These are phyloP conservation scores for Globisporangium echinulatum DNA, from an alignment of 352 stramenopile species.

Conservation along the genomic window DNA sequence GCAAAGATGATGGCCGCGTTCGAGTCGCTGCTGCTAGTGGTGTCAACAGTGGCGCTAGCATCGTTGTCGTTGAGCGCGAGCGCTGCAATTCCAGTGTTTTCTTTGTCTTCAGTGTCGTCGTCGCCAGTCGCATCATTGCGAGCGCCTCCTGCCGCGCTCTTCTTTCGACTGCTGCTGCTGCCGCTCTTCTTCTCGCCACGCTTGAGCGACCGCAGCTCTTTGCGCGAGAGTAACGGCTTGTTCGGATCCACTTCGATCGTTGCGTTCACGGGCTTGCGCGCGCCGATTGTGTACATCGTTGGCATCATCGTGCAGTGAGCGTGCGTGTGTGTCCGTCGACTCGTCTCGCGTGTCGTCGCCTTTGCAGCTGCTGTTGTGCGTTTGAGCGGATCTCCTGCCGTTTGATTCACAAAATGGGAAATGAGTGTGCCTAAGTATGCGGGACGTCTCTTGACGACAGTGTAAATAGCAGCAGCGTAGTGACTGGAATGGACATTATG, in stretches of 20 bases:
- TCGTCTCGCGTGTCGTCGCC: too few species aligned
- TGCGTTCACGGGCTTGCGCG: slow-evolving; percentile 20
- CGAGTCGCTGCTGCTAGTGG: not conserved
- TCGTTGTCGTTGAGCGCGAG: slow-evolving; percentile 7
- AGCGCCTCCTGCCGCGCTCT: not conserved
- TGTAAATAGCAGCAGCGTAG: too few species aligned
- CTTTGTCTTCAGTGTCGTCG: not conserved
- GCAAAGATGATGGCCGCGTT: slow-evolving; percentile 16
- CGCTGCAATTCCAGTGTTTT: not conserved
- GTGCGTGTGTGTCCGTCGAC: too few species aligned
- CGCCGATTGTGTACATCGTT: slow-evolving; percentile 29
- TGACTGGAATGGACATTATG: too few species aligned
- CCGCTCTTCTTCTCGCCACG: slow-evolving; percentile 15
- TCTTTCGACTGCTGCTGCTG: slow-evolving; percentile 5
- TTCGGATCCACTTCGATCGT: slow-evolving; percentile 14
- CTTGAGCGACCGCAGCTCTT: slow-evolving; percentile 40
- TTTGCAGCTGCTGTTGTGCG: too few species aligned
- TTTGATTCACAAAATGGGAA: too few species aligned
- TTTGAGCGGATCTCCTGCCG: too few species aligned
- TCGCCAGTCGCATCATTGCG: not conserved
- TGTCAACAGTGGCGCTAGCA: not conserved
- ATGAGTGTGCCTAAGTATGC: too few species aligned
- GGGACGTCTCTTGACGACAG: too few species aligned
- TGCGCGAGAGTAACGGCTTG: slow-evolving; percentile 28
- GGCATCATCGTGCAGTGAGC: slow-evolving; percentile 23